These are phyloP conservation scores for Debaryomyces psychrophilus DNA, from an alignment of 1,139 yeast genomes.

Conservation along the genomic window DNA sequence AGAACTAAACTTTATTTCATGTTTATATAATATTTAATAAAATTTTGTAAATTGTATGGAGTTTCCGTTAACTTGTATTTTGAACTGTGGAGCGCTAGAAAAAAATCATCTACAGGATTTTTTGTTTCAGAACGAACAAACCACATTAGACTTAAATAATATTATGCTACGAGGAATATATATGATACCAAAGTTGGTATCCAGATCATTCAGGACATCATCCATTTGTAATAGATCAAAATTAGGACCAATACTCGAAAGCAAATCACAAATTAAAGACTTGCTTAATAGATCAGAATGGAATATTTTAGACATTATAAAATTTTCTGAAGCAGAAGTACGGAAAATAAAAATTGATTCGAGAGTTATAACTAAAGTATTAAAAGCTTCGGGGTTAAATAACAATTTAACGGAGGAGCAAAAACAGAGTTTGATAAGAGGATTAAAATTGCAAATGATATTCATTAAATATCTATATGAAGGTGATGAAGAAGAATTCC, in stretches of 20 bases:
- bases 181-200: neutral
- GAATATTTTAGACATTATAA: slow-evolving; percentile 30
- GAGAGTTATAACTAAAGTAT: slow-evolving; percentile 31
- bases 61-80: neutral
- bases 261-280: slow-evolving; percentile 11
- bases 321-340: slow-evolving; percentile 14
- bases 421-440: slow-evolving; percentile 28
- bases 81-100: slow-evolving; percentile 4
- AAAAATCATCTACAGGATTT: neutral
- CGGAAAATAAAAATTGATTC: slow-evolving; percentile 20
- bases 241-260: neutral
- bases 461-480: slow-evolving; percentile 49
- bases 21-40: slow-evolving; percentile 7
- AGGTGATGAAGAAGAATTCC: slow-evolving; percentile 18
- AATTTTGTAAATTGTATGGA: slow-evolving; percentile 1
- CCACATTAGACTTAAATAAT: neutral
- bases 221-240: slow-evolving; percentile 1
- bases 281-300: slow-evolving; percentile 30
- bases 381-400: slow-evolving; percentile 51
- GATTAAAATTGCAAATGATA: slow-evolving; percentile 48
- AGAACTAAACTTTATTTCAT: slow-evolving; percentile 9
- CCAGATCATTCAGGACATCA: neutral
- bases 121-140: neutral
- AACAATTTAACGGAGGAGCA: slow-evolving; percentile 25
- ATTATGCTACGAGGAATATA: neutral